Conservation (phyloP, 129 eudicot genomes). For the Lactuca sativa region DNA sequence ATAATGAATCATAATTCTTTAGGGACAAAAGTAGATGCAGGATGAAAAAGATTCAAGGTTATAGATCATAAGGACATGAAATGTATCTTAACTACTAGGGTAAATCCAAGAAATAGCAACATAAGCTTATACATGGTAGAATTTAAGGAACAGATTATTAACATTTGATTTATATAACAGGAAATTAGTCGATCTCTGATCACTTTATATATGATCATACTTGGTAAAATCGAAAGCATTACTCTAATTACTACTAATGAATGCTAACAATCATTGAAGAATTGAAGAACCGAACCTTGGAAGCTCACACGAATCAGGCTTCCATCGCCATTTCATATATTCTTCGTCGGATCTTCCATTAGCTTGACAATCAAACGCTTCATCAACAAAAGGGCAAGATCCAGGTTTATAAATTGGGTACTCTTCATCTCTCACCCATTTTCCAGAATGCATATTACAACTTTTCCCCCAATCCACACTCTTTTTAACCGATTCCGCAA, state of each 20-base stretch:
- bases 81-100: background rate
- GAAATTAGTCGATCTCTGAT: too few species aligned
- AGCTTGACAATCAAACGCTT: conserved; percentile 72
- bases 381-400: conserved; percentile 86
- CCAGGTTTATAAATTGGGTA: conserved; percentile 80
- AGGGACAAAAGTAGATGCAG: too few species aligned
- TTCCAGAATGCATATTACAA: conserved; percentile 69
- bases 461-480: conserved; percentile 39
- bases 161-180: too few species aligned
- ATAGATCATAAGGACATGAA: background rate
- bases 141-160: background rate
- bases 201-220: background rate
- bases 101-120: too few species aligned
- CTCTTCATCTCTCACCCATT: conserved; percentile 83
- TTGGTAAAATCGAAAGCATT: conserved; percentile 4
- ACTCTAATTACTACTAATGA: background rate
- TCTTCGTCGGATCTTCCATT: conserved; percentile 80
- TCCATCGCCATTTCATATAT: conserved; percentile 82
- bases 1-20: conserved; percentile 7
- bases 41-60: background rate
- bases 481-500: conserved; percentile 21
- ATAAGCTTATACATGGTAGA: background rate
- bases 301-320: conserved; percentile 85
- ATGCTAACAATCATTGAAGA: conserved; percentile 10
- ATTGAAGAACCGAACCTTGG: conserved; percentile 57